Base-by-base conservation (phyloP, 805 yeast species). In the Lachancea meyersii region DNA sequence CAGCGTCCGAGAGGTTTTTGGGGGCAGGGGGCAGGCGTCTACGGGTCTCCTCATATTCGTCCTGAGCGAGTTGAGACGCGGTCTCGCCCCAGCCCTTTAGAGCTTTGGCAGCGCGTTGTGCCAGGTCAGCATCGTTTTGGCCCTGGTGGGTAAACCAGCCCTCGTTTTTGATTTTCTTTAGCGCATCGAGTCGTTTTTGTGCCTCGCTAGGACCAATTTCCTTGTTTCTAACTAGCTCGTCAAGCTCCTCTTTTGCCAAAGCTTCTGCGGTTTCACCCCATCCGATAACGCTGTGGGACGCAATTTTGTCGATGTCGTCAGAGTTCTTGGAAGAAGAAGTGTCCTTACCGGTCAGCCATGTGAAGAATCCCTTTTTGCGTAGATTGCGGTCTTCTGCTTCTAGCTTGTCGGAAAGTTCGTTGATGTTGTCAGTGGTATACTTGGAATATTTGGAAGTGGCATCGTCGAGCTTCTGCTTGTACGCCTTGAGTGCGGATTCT, bases 81-180 rank as follows among this genome's bases (percentile, higher is more conserved):
- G 60, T 53, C 37, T 68, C 71, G 16, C 76, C 75, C 73, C 75
- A 71, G 3, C 76, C 76, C 41, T 66, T 60, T 8, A 70, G 57
- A 0, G 72, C 61, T 21, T 54, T 56, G 20, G 61, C 60, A 1
- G 74, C 61, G 4, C 50, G 49, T 31, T 58, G 52, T 2, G 71
- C 70, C 20, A 70, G 45, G 9, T 56, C 55, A 14, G 47, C 56
- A 33, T 68, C 72, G 31, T 54, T 51, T 5, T 52, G 48, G 11
- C 48, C 49, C 32, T 48, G 49, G 27, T 53, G 53, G 5, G 53
- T 44, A 38, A 58, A 52, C 63, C 64, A 59, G 16, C 74, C 70
- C 20, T 61, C 61, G 9, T 64, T 55, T 38, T 63, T 61, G 28
- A 63, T 55, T 42, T 60, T 54, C 45, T 58, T 57, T 14, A 72